Conservation (phyloP, 805 yeast genomes). For the Wickerhamomyces canadensis region DNA sequence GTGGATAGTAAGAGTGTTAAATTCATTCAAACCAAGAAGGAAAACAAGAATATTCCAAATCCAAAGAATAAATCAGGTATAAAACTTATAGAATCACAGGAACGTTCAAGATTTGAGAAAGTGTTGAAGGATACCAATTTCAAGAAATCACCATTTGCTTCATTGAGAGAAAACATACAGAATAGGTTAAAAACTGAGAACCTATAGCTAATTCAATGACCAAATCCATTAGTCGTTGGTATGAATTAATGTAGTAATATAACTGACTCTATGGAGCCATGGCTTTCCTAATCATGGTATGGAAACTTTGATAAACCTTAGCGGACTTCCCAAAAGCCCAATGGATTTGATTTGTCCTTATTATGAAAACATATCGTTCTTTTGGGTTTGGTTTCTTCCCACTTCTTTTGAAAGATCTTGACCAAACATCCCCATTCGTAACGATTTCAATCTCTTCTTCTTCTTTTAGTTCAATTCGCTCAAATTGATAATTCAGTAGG, state of each 20-base stretch:
- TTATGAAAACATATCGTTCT: constrained; percentile 8
- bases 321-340: constrained; percentile 15
- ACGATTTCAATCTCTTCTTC: background rate
- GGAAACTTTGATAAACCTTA: constrained; percentile 19
- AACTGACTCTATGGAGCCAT: too few relatives aligned
- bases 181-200: constrained; percentile 11
- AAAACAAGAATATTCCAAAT: constrained; percentile 42
- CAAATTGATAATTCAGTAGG: background rate
- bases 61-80: constrained; percentile 50
- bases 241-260: too few relatives aligned
- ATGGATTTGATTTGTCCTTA: constrained; percentile 9
- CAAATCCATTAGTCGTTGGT: too few relatives aligned
- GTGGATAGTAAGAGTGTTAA: constrained; percentile 13
- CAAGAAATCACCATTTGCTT: constrained; percentile 56
- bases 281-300: constrained; percentile 3
- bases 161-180: constrained; percentile 54
- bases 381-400: constrained; percentile 1
- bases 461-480: background rate
- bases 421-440: constrained; percentile 21
- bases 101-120: constrained; percentile 50
- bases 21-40: constrained; percentile 8
- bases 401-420: constrained; percentile 20
- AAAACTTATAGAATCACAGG: constrained; percentile 49
- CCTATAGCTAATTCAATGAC: background rate
- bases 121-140: constrained; percentile 52